Percentiles rank a stretch among this genome's conserved stretches.
These are phyloP conservation scores for Alternaria atra DNA, from an alignment of 2,329 filamentous ascomycete genomes.

Conservation along the genomic window DNA sequence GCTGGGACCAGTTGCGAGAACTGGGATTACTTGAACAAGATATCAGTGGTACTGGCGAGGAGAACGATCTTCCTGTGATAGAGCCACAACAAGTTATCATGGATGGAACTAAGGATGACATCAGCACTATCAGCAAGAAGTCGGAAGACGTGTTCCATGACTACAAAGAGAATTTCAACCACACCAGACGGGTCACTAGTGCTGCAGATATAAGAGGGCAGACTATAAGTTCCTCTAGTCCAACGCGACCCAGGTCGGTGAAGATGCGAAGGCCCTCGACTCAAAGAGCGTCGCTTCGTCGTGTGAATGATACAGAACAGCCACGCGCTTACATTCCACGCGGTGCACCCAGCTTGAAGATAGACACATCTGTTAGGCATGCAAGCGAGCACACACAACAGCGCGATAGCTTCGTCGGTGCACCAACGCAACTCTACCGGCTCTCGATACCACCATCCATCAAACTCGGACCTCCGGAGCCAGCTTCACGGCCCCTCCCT, in stretches of 20 bases:
- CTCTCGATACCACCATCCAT: conserved; percentile 39
- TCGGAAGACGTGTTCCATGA: conserved; percentile 2
- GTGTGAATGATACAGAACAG: background rate
- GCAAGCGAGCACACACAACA: conserved; percentile 5
- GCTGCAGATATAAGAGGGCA: background rate
- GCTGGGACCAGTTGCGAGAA: conserved; percentile 37
- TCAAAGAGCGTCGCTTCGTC: background rate
- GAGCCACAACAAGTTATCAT: conserved; percentile 27
- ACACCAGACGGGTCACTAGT: background rate
- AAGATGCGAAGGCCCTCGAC: background rate
- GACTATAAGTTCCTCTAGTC: background rate
- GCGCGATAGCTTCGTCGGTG: conserved; percentile 12
- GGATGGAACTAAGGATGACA: background rate
- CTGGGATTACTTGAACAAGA: conserved; percentile 34
- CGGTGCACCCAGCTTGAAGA: conserved; percentile 15
- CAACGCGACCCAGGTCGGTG: background rate
- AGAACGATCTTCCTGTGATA: conserved; percentile 36
- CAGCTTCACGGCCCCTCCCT: conserved; percentile 19
- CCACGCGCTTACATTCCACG: conserved; percentile 23
- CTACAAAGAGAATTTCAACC: background rate
- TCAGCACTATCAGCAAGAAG: background rate
- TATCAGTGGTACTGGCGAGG: conserved; percentile 21
- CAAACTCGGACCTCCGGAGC: conserved; percentile 25
- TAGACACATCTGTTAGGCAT: background rate
- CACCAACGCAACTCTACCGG: conserved; percentile 21